Conservation (phyloP, 257 asterid species). For the Solanum chmielewskii region DNA sequence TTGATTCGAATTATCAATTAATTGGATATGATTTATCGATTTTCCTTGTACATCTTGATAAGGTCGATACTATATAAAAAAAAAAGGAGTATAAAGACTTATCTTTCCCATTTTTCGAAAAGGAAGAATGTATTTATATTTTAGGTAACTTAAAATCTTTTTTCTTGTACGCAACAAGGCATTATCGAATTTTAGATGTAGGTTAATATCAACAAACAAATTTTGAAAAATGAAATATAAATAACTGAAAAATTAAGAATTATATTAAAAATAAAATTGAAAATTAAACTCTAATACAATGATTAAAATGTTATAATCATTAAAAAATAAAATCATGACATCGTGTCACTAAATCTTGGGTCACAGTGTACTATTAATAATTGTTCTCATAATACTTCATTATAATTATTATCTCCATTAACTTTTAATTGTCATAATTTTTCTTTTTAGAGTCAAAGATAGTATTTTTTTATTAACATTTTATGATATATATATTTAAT, state of each 20-base stretch:
- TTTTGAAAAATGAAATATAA: background rate
- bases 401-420: background rate
- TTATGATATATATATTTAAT: too few relatives aligned
- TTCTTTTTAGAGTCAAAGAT: fast-evolving
- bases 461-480: too few relatives aligned
- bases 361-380: background rate
- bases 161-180: background rate
- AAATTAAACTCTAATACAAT: background rate
- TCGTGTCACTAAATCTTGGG: background rate
- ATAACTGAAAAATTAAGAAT: background rate
- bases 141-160: background rate
- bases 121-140: background rate
- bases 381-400: background rate
- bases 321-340: background rate
- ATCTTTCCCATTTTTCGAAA: background rate
- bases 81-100: background rate
- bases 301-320: background rate
- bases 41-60: background rate
- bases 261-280: background rate
- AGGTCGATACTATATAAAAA: background rate
- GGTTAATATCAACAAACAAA: background rate
- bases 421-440: too few relatives aligned
- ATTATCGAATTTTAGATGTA: background rate
- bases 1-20: too few relatives aligned
- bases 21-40: too few relatives aligned